Conservation (phyloP, 306 rosid genomes). For the Cicer judaicum region DNA sequence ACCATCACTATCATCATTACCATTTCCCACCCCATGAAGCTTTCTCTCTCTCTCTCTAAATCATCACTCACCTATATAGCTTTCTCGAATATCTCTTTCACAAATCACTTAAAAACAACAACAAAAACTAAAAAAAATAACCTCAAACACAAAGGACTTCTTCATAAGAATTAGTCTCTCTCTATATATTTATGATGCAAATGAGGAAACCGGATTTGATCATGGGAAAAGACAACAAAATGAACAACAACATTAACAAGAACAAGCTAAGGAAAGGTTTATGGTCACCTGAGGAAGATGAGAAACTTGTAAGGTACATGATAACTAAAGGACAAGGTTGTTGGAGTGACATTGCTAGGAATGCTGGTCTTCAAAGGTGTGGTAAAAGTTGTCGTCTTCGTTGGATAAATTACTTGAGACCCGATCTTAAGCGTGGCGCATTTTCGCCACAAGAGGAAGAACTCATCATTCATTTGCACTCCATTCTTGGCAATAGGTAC, state of each 20-base stretch:
- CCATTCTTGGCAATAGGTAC: conserved; percentile 90
- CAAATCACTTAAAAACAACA: conserved; percentile 36
- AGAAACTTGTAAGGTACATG: conserved; percentile 88
- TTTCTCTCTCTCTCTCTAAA: conserved; percentile 50
- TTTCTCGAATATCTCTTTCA: conserved; percentile 53
- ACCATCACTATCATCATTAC: conserved; percentile 60
- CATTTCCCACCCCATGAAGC: conserved; percentile 72
- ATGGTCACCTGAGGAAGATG: conserved; percentile 98
- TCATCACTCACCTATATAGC: conserved; percentile 53
- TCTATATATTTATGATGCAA: not conserved
- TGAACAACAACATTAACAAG: conserved; percentile 39
- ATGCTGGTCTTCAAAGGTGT: conserved; percentile 84
- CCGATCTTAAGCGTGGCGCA: conserved; percentile 94
- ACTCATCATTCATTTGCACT: conserved; percentile 79
- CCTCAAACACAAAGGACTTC: conserved; percentile 1
- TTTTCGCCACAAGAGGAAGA: conserved; percentile 83
- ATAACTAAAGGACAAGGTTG: conserved; percentile 91
- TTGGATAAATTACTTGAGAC: conserved; percentile 94
- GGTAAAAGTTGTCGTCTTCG: conserved; percentile 99
- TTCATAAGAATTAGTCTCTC: not conserved
- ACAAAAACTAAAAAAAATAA: conserved; percentile 15
- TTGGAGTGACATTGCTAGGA: conserved; percentile 91
- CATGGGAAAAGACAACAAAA: conserved; percentile 42
- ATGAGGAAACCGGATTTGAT: conserved; percentile 56
- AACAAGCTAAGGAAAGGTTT: conserved; percentile 74